Conservation (phyloP, 1,284 basidiomycete genomes). For the Volvariella surrecta region DNA sequence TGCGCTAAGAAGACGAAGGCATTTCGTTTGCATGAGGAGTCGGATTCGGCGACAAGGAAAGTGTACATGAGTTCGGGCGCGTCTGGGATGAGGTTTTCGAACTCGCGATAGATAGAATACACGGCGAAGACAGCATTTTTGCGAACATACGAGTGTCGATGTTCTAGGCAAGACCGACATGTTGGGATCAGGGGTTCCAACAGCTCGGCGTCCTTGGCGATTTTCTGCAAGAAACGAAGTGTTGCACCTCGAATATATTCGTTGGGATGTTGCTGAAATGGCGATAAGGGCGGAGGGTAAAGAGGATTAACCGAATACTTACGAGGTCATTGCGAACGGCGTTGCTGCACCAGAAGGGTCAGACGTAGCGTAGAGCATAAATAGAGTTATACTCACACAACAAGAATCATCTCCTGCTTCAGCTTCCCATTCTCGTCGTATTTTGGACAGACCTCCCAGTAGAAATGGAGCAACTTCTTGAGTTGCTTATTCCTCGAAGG, state of each 20-base stretch:
- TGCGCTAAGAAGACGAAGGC: conserved; percentile 93
- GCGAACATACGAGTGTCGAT: conserved; percentile 96
- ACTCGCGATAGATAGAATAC: conserved; percentile 90
- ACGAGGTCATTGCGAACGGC: conserved; percentile 96
- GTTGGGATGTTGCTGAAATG: conserved; percentile 89
- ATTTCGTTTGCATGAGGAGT: conserved; percentile 96
- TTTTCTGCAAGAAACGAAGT: conserved; percentile 94
- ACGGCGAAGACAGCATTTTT: conserved; percentile 99
- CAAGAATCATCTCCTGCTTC: conserved; percentile 99
- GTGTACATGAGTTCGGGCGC: conserved; percentile 96
- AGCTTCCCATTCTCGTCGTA: conserved; percentile 96
- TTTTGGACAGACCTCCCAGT: conserved; percentile 99
- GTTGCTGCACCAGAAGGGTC: conserved; percentile 50
- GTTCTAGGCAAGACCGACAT: conserved; percentile 91
- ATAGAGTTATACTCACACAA: conserved; percentile 62
- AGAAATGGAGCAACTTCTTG: conserved; percentile 98
- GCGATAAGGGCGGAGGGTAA: conserved; percentile 4
- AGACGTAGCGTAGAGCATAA: neutral
- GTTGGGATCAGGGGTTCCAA: conserved; percentile 95
- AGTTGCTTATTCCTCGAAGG: conserved; percentile 95
- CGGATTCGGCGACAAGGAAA: conserved; percentile 95
- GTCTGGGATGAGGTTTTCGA: conserved; percentile 93
- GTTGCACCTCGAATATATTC: conserved; percentile 99
- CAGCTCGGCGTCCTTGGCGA: conserved; percentile 87
- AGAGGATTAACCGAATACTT: conserved; percentile 20